phyloP scores from a whole-genome alignment of 352 stramenopile genomes.

The Sclerospora graminicola region DNA sequence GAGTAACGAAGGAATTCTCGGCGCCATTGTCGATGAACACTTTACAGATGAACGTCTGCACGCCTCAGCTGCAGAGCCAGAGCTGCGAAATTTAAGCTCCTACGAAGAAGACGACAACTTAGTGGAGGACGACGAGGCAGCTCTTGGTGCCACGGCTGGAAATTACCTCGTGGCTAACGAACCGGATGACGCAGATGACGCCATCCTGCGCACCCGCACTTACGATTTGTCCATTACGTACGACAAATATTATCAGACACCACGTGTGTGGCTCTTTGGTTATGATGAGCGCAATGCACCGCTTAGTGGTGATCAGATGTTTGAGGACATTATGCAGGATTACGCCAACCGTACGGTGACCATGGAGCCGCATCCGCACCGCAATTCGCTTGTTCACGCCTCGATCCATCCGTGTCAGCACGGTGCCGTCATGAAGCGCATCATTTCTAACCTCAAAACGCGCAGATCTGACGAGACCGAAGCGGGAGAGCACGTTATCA shows the following conservation, averaged over 20 bases:
- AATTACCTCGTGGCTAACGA: conserved; percentile 60
- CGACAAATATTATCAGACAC: conserved; percentile 99
- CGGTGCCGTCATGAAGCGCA: conserved; percentile 96
- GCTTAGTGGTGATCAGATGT: conserved; percentile 89
- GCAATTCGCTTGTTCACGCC: conserved; percentile 79
- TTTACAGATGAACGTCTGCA: conserved; percentile 17
- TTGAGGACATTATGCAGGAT: conserved; percentile 99
- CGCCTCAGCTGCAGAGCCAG: conserved; percentile 4
- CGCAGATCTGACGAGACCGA: conserved; percentile 20
- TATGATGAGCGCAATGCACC: conserved; percentile 88
- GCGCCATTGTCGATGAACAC: conserved; percentile 67
- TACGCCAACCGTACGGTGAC: conserved; percentile 99
- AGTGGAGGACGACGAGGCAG: conserved; percentile 55
- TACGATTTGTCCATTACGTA: conserved; percentile 99
- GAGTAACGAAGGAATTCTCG: conserved; percentile 29
- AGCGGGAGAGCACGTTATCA: conserved; percentile 15
- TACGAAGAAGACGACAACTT: conserved; percentile 78
- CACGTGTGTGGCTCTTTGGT: conserved; percentile 97
- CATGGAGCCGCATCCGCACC: conserved; percentile 96
- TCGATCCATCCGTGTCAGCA: conserved; percentile 98
- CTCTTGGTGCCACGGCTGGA: conserved; percentile 15
- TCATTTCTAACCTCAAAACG: conserved; percentile 90
- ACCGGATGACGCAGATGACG: conserved; percentile 83
- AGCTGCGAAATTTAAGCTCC: conserved; percentile 42
- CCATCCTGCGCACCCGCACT: conserved; percentile 90